Base-by-base conservation (phyloP, 106 monocot species). In the Amphibolis antarctica region DNA sequence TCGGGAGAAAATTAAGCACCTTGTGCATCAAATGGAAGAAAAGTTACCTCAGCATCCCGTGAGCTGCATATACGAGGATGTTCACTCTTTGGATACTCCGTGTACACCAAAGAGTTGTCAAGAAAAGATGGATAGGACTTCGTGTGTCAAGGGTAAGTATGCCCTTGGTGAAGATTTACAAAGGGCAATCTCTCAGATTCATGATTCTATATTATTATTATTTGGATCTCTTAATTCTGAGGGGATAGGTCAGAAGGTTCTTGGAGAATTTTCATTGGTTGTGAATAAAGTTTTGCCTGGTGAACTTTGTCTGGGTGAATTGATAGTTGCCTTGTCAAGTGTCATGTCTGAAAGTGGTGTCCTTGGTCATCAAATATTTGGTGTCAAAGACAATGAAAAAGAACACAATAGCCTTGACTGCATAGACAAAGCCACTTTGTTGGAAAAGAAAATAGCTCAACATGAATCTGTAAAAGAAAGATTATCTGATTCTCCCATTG, bases 381-480 rank as follows among this genome's bases (percentile, higher is more conserved):
- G 48, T 47, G 53, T 75, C 43, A 78, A 66, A 27, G 50, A 36
- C 27, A 82, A 69, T 48, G 84, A 80, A 66, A 75, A 59, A 28
- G 82, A 85, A 45, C 59, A 20, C 29, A 75, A 49, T 36, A 71
- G 43, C 49, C 65, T 66, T 28, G 96, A 90, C 70, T 96, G 78
- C 76, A 64, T 96, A 22, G 96, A 96, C 51, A 96, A 96, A 67
- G 86, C 80, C 3, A 82, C 89, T 55, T 81, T 90, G 44, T 53
- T 83, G 59, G 96, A 90, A 53, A 86, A 89, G 61, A 82, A 75
- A 77, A 71, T 80, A 24, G 43, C 47, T 73, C 62, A 52, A 42
- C 74, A 64, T 60, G 66, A 76, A 64, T 61, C 55, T 29, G 26
- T 26, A 28, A 72, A 80, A 46, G 73, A 65, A 69, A 18, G 64